Conservation (phyloP, 768 basidiomycete genomes). For the Panaeolus cyanescens region DNA sequence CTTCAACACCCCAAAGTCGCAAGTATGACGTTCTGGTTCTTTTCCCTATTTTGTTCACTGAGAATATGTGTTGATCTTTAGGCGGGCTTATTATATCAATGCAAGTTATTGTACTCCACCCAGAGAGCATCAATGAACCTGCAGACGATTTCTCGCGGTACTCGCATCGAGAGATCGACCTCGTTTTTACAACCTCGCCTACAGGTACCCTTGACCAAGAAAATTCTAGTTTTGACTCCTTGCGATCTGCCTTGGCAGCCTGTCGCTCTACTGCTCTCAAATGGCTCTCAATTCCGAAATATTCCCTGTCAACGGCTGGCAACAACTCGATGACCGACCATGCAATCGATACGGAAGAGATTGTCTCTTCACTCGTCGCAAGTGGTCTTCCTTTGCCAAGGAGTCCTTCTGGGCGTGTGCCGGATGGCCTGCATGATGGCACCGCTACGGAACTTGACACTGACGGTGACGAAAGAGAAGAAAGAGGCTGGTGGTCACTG, state of each 20-base stretch:
- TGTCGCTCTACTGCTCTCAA: slow-evolving; percentile 53
- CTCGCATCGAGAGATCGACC: slow-evolving; percentile 7
- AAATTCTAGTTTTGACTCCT: slow-evolving; percentile 3
- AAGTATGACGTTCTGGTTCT: slow-evolving; percentile 15
- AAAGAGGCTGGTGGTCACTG: slow-evolving; percentile 30
- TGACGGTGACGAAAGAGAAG: slow-evolving; percentile 24
- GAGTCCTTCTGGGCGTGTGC: slow-evolving; percentile 68
- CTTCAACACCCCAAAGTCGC: slow-evolving; percentile 11
- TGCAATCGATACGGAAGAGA: slow-evolving; percentile 29
- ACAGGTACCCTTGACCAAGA: background rate
- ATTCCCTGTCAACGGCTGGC: slow-evolving; percentile 31
- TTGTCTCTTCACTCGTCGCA: slow-evolving; percentile 37
- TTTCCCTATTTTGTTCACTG: background rate
- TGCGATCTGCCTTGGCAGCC: slow-evolving; percentile 42
- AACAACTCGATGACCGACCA: slow-evolving; percentile 16
- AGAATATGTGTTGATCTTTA: slow-evolving; percentile 9
- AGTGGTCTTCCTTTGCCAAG: slow-evolving; percentile 64
- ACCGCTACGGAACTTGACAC: slow-evolving; percentile 5
- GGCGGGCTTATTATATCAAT: slow-evolving; percentile 15
- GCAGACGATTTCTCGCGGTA: slow-evolving; percentile 4
- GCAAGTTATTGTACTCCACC: slow-evolving; percentile 16
- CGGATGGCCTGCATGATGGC: slow-evolving; percentile 17
- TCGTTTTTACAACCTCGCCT: slow-evolving; percentile 4
- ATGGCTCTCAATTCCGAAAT: slow-evolving; percentile 25
- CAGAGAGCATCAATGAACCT: slow-evolving; percentile 14